Evolutionary conservation across 2,329 filamentous ascomycete species (phyloP).

Genomic region (Botrytis deweyae): DNA sequence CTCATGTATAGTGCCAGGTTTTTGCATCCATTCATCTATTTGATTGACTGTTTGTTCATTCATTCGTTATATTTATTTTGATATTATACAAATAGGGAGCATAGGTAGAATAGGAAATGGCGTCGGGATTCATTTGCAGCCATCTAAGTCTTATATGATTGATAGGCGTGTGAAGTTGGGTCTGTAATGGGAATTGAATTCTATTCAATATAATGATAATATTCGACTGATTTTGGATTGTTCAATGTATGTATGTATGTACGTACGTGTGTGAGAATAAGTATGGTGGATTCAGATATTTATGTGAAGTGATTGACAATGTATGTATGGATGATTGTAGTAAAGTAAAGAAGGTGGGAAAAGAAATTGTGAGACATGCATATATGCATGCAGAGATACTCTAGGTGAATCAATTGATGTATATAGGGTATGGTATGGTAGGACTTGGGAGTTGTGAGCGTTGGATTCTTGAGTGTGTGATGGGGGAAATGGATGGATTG

Average conservation of each 20-base stretch:
- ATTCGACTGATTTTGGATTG: neutral
- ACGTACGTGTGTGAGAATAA: neutral
- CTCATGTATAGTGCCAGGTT: slow-evolving; percentile 12
- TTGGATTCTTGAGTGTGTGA: too few species aligned
- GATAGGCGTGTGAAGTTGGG: slow-evolving; percentile 1
- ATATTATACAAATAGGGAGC: slow-evolving; percentile 14
- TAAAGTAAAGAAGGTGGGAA: neutral
- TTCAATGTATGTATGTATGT: neutral
- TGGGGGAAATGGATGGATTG: too few species aligned
- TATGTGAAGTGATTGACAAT: neutral
- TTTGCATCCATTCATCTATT: slow-evolving; percentile 1
- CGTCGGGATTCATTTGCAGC: neutral
- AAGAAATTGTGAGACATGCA: neutral
- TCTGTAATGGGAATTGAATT: neutral
- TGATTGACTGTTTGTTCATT: neutral
- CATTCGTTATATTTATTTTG: slow-evolving; percentile 9
- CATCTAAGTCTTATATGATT: slow-evolving; percentile 6
- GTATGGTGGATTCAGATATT: neutral
- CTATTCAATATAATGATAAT: slow-evolving; percentile 5
- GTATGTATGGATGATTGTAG: neutral
- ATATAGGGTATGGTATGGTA: neutral
- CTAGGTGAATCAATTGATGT: neutral
- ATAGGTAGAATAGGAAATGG: slow-evolving; percentile 14
- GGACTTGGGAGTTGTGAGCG: too few species aligned
- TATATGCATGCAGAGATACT: neutral